Base-by-base conservation (phyloP, 2,329 filamentous ascomycete species). In the Leptographium radiaticola region DNA sequence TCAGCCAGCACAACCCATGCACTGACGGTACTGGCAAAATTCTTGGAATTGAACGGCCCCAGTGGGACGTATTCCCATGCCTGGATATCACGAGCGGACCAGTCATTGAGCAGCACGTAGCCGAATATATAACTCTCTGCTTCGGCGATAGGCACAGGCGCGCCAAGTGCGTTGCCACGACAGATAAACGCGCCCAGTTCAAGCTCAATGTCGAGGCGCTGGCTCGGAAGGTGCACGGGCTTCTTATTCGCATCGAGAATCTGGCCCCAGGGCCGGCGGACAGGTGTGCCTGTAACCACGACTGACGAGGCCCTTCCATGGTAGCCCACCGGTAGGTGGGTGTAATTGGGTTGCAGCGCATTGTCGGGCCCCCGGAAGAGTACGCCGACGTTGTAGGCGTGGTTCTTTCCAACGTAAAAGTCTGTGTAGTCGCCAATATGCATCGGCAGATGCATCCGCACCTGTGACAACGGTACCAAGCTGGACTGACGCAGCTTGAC, bases 11-110 rank as follows among this genome's bases (percentile, higher is more conserved):
- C 84, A 1, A 93, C 79, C 87, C 87, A 93, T 0, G 86, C 78
- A 56, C 81, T 86, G 60, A 93, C 84, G 0, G 79, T 86, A 0
- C 86, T 87, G 5, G 77, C 85, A 63, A 93, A 91, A 66, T 90
- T 91, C 76, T 93, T 93, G 30, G 81, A 75, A 58, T 87, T 89
- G 70, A 93, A 91, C 0, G 87, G 87, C 0, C 88, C 88, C 10
- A 91, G 70, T 0, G 88, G 88, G 11, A 90, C 76, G 60, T 89
- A 90, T 67, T 94, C 88, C 86, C 86, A 93, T 0, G 78, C 77
- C 65, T 94, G 87, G 51, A 93, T 83, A 61, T 93, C 87, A 58
- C 87, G 74, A 7, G 87, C 87, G 53, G 83, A 88, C 88, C 88
- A 94, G 67, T 94, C 88, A 61, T 94, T 94, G 74, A 94, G 78